Percentiles rank a stretch among this genome's conserved stretches.
phyloP scores from a whole-genome alignment of 2,329 filamentous ascomycete genomes.

The Pseudogymnoascus sp. region DNA sequence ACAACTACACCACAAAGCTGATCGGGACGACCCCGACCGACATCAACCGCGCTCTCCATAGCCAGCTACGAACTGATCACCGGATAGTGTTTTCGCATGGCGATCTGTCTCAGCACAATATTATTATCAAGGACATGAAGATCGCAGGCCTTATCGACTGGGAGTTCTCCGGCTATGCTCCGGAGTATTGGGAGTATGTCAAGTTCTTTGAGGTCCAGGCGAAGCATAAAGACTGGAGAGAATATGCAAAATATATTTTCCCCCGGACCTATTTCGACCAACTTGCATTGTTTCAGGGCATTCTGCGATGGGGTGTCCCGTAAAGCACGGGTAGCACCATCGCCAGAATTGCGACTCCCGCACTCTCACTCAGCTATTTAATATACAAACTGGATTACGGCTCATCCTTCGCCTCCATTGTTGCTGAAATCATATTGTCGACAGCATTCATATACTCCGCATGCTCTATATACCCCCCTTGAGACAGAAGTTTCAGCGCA shows the following conservation, averaged over 20 bases:
- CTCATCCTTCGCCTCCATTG: background rate
- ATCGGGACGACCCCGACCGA: background rate
- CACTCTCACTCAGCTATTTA: background rate
- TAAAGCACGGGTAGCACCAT: background rate
- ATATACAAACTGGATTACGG: background rate
- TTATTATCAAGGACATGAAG: conserved; percentile 33
- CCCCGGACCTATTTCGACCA: background rate
- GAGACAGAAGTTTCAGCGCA: background rate
- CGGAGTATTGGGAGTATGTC: conserved; percentile 17
- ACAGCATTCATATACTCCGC: background rate
- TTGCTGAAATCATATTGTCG: background rate
- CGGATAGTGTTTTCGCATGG: conserved; percentile 42
- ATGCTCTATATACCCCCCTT: background rate
- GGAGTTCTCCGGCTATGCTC: too few species aligned
- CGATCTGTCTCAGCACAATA: conserved; percentile 41
- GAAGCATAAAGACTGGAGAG: background rate
- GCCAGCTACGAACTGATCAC: conserved; percentile 17
- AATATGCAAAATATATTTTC: background rate
- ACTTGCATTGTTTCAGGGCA: background rate
- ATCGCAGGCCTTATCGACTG: conserved; percentile 15
- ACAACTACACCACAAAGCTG: background rate
- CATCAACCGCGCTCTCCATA: background rate
- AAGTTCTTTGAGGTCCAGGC: background rate
- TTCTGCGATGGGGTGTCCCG: background rate
- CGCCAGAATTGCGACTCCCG: background rate